These are phyloP conservation scores for Setaria italica DNA, from an alignment of 202 grass and related monocot species.

Conservation along the genomic window DNA sequence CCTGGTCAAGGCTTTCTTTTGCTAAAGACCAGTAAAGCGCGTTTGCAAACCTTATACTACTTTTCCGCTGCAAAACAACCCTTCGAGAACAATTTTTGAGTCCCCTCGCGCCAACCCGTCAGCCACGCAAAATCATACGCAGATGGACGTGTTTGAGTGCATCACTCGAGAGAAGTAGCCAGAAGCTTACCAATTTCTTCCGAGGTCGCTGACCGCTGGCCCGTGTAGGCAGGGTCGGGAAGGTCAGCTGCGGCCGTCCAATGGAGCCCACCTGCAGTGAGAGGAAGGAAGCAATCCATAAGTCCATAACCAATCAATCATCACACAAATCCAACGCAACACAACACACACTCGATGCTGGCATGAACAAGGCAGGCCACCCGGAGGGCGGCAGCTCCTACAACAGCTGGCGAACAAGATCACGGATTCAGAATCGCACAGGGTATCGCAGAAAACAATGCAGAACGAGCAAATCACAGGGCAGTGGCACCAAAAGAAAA, in stretches of 20 bases:
- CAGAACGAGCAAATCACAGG: not conserved
- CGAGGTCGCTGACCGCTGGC: constrained; percentile 38
- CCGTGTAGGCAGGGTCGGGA: constrained; percentile 20
- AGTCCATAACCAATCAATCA: constrained; percentile 6
- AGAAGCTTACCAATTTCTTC: constrained; percentile 58
- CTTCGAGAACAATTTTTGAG: not conserved
- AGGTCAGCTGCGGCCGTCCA: constrained; percentile 36
- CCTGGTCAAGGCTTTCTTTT: constrained; percentile 36
- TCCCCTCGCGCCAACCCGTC: not conserved
- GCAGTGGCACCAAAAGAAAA: not conserved
- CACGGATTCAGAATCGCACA: constrained; percentile 37
- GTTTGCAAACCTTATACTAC: constrained; percentile 36
- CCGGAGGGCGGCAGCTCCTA: not conserved
- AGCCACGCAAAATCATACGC: not conserved
- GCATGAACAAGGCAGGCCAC: constrained; percentile 30
- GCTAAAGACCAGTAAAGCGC: constrained; percentile 33
- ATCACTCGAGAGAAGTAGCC: not conserved
- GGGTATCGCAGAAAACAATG: constrained; percentile 8
- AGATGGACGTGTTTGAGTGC: not conserved
- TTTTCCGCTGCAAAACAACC: not conserved
- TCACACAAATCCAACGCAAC: constrained; percentile 2
- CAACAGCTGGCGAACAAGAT: constrained; percentile 16
- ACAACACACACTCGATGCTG: constrained; percentile 19
- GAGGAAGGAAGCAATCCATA: not conserved
- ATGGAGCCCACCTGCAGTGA: constrained; percentile 46